Base-by-base conservation (phyloP, 768 basidiomycete genomes). In the Baorangia bicolor region DNA sequence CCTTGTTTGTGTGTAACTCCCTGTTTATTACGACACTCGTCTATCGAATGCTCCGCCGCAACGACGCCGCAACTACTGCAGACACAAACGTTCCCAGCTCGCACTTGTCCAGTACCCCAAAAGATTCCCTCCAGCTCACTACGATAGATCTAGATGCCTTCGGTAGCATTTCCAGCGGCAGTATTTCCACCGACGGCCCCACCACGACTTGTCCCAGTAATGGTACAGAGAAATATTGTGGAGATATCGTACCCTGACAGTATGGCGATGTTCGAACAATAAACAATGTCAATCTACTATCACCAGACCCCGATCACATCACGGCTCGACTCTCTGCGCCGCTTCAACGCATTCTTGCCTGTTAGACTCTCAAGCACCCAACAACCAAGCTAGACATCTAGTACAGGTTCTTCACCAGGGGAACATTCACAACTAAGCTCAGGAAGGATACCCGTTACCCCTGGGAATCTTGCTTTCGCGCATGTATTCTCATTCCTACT, bases 1-100 rank as follows among this genome's bases (percentile, higher is more conserved):
- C 55, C 28, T 33, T 62, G 14, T 53, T 60, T 13, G 54, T 57
- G 30, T 62, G 60, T 31, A 62, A 58, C 51, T 47, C 55, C 0
- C 34, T 62, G 11, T 64, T 58, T 16, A 31, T 54, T 34, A 47
- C 51, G 23, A 47, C 23, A 38, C 46, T 56, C 33, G 12, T 52
- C 27, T 62, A 57, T 50, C 60, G 56, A 7, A 20, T 46, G 35
- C 25, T 56, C 13, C 57, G 18, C 28, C 51, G 46, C 37, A 37
- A 45, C 4, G 46, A 21, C 23, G n/a, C 21, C 14, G 9, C 20
- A 23, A 30, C 9, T 4, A 21, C 41, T 33, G n/a, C 38, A 6
- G 14, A 46, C n/a, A 14, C 18, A 2, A 44, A 30, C 35, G 16
- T 40, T 49, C 21, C 46, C 20, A 25, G 13, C 34, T 28, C 43